Percentiles rank a stretch among this genome's conserved stretches.
These are phyloP conservation scores for Vigna unguiculata DNA, from an alignment of 306 rosid genomes.

Conservation along the genomic window DNA sequence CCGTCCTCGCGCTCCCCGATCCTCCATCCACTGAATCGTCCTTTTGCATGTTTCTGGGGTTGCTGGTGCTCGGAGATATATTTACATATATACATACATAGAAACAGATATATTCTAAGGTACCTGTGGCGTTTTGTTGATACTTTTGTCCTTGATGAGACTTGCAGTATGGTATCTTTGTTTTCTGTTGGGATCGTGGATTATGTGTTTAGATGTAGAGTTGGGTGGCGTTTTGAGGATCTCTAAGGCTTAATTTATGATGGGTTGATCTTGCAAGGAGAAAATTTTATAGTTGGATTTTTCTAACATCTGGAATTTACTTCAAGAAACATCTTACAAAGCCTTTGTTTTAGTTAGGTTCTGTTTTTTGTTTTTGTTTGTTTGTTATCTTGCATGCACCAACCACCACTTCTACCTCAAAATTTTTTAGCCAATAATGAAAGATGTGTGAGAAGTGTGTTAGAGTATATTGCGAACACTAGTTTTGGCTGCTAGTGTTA, in stretches of 20 bases:
- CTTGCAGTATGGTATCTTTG: constrained; percentile 52
- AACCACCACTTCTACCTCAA: background rate
- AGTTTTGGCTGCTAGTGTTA: constrained; percentile 15
- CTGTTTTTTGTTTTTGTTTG: constrained; percentile 23
- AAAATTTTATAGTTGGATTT: constrained; percentile 51
- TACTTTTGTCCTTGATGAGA: constrained; percentile 49
- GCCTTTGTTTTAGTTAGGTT: constrained; percentile 32
- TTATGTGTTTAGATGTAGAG: constrained; percentile 66
- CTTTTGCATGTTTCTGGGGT: constrained; percentile 47
- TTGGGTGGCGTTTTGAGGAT: constrained; percentile 72
- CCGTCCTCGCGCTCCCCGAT: constrained; percentile 70
- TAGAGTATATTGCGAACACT: background rate
- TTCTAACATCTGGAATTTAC: constrained; percentile 51
- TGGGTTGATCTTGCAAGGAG: constrained; percentile 48
- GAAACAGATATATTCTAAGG: constrained; percentile 61
- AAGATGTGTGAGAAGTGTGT: background rate
- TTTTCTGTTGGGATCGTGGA: constrained; percentile 45
- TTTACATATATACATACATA: constrained; percentile 71
- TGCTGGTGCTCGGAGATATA: constrained; percentile 60
- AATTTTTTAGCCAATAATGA: background rate
- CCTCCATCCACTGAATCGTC: constrained; percentile 55
- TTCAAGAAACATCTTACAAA: constrained; percentile 44
- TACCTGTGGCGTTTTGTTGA: constrained; percentile 59
- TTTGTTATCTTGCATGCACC: background rate
- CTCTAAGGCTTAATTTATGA: constrained; percentile 61